Evolutionary conservation across 1,284 basidiomycete genomes (phyloP), one percentile per base, ranked within the genome.

Genomic region (Trametes sp.): DNA sequence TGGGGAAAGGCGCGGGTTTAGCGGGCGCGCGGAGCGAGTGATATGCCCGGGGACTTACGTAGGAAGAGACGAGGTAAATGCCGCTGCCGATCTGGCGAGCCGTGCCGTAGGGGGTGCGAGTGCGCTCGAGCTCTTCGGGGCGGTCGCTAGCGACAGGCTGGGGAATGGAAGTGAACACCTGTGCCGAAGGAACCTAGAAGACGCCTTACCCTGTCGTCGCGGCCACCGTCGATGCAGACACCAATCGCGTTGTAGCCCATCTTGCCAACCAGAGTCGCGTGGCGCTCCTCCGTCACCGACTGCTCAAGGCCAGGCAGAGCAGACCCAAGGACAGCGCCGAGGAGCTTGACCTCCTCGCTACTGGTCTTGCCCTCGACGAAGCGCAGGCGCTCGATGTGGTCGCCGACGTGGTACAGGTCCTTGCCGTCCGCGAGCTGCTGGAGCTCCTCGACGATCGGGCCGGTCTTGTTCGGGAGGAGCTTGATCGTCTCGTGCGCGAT

Each of bases 201-300:
- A 23, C 11, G 14, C 70, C 80, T 59, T 54, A 91, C 91, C 83
- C 84, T 90, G 70, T 90, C 85, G 63, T 87, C 82, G 42, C 92
- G 80, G n/a, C 90, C 91, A 31, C 79, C 82, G 54, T 77, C 81
- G 66, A 81, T 87, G 72, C 78, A 85, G 50, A 94, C 83, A 61
- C 92, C 92, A 69, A 86, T 90, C 1, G 86, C 81, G 69, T 94
- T 94, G 74, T 92, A 93, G 5, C 80, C 76, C 80, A 94, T 86
- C 74, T 87, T 91, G 16, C 89, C 89, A 48, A 85, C 75, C 51
- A 90, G 80, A n/a, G 80, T 79, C 10, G 82, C 78, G 66, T 91
- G 84, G 23, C 85, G 79, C 51, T 91, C 88, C 29, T 87, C 84
- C 1, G 84, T 83, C 28, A 92, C 78, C 56, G 89, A 88, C 59